Conservation (phyloP, 1,284 basidiomycete species). For the Cryptococcus hybrid region DNA sequence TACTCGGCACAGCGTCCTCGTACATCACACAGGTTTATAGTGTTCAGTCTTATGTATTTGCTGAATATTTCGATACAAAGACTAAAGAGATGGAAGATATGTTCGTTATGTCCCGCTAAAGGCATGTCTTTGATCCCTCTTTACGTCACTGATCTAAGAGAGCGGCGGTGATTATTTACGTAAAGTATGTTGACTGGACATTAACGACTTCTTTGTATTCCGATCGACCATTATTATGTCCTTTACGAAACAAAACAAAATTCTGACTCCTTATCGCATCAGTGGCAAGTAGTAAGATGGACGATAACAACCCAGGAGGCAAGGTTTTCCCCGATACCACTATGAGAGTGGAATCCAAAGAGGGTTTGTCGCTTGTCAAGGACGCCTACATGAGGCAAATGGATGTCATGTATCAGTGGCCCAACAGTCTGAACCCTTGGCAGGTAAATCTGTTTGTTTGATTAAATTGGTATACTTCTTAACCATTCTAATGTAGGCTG, state of each 20-base stretch:
- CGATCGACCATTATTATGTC: not conserved
- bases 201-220: not conserved
- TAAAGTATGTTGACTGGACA: no score
- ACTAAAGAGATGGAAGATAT: no score
- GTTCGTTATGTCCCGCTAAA: no score
- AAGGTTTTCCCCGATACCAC: not conserved
- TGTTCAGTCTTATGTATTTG: no score
- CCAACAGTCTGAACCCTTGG: constrained; percentile 15
- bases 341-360: not conserved
- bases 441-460: constrained; percentile 25
- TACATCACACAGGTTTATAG: no score
- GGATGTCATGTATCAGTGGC: constrained; percentile 41
- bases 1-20: no score
- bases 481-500: constrained; percentile 25
- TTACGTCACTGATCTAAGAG: no score
- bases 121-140: no score
- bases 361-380: constrained; percentile 18
- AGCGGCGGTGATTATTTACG: no score
- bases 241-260: no score
- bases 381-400: constrained; percentile 40
- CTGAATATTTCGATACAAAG: no score
- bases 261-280: not conserved
- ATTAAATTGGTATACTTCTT: not conserved
- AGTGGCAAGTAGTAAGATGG: not conserved
- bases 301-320: not conserved